phyloP scores from a whole-genome alignment of 2,329 filamentous ascomycete species.

The Aspergillus awamori region DNA sequence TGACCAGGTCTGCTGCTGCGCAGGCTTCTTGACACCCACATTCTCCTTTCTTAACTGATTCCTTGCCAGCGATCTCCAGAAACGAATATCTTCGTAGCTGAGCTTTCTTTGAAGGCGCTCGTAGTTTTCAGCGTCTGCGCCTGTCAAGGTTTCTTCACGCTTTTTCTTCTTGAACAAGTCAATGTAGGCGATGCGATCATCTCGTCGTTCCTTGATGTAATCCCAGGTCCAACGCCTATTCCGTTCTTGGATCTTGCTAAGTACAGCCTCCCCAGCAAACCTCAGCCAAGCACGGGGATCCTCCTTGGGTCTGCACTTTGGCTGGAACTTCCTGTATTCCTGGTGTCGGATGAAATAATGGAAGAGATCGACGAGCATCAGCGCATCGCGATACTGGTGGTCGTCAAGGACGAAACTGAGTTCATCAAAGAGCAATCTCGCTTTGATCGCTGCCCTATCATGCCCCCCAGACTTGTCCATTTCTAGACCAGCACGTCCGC shows the following conservation, averaged over 20 bases:
- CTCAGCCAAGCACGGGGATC: constrained; percentile 89
- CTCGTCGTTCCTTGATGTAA: constrained; percentile 88
- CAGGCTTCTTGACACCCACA: constrained; percentile 74
- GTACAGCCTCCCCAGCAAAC: constrained; percentile 86
- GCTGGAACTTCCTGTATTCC: constrained; percentile 91
- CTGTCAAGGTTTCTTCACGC: constrained; percentile 67
- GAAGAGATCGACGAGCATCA: constrained; percentile 98
- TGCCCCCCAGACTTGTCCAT: constrained; percentile 88
- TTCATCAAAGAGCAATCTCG: constrained; percentile 90
- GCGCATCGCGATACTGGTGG: constrained; percentile 90
- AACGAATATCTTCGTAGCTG: constrained; percentile 90
- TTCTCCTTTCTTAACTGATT: constrained; percentile 97
- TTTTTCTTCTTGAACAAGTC: constrained; percentile 95
- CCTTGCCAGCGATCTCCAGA: constrained; percentile 92
- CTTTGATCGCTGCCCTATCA: constrained; percentile 82
- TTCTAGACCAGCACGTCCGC: constrained; percentile 89
- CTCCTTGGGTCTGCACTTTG: constrained; percentile 81
- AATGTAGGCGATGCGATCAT: constrained; percentile 87
- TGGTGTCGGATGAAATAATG: constrained; percentile 98
- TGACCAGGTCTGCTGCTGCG: constrained; percentile 80
- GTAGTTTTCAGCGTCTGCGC: constrained; percentile 72
- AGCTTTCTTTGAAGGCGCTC: constrained; percentile 82
- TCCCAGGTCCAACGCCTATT: constrained; percentile 96
- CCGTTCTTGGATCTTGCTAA: constrained; percentile 91
- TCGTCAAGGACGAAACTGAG: constrained; percentile 98